A percentile compares a stretch with the other conserved stretches of the same genome.
phyloP scores from a whole-genome alignment of 495 filamentous ascomycete species.

The Penicillium coprophilum region DNA sequence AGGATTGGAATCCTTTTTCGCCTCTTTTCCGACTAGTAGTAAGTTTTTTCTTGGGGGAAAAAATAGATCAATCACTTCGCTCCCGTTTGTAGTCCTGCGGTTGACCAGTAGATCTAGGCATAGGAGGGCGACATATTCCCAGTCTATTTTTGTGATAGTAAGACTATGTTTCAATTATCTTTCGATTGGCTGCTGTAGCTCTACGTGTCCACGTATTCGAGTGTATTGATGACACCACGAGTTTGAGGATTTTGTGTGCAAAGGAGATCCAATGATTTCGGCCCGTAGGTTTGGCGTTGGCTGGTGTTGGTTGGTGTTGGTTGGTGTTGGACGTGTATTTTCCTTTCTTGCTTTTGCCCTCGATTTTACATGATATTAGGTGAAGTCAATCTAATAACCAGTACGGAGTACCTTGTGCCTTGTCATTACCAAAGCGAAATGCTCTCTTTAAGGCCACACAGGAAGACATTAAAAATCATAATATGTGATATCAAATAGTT shows the following conservation, averaged over 20 bases:
- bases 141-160: too few species aligned
- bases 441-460: too few species aligned
- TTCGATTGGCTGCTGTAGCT: background rate
- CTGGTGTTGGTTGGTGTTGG: background rate
- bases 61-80: too few species aligned
- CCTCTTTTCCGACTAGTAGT: background rate
- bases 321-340: background rate
- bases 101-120: background rate
- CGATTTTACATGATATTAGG: too few species aligned
- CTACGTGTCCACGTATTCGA: background rate
- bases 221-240: background rate
- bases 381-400: too few species aligned
- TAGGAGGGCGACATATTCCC: background rate
- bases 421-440: too few species aligned
- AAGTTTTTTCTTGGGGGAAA: too few species aligned
- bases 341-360: too few species aligned
- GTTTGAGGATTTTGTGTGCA: background rate
- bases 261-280: background rate
- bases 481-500: too few species aligned
- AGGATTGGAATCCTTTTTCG: background rate
- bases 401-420: too few species aligned
- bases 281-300: background rate
- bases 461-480: too few species aligned
- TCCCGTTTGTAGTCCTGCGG: background rate
- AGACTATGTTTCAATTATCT: too few species aligned